These are phyloP conservation scores for Luffa aegyptiaca DNA, from an alignment of 306 rosid species.

Conservation along the genomic window DNA sequence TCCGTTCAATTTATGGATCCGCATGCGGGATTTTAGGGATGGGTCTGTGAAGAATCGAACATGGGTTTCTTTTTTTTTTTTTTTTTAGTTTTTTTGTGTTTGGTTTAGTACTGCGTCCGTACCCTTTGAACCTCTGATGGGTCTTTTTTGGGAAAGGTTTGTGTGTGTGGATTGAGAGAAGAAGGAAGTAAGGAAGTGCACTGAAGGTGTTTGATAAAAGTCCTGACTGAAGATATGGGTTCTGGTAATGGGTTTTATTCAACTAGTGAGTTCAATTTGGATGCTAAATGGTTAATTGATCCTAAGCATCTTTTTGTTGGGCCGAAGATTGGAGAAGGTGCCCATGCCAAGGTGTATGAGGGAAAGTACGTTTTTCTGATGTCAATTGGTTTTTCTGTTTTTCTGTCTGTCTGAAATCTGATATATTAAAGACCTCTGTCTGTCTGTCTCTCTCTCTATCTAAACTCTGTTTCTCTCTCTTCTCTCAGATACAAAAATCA, in stretches of 20 bases:
- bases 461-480: conserved; percentile 13
- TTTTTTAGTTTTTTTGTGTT: conserved; percentile 17
- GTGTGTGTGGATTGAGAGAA: neutral
- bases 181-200: neutral
- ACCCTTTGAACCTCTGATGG: neutral
- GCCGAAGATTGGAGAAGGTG: conserved; percentile 91
- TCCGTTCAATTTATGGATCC: conserved; percentile 28
- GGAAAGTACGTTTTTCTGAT: conserved; percentile 77
- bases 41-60: conserved; percentile 24
- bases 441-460: neutral
- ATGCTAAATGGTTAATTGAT: conserved; percentile 58
- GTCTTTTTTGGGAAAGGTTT: neutral
- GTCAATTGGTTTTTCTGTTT: neutral
- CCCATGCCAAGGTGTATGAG: conserved; percentile 86
- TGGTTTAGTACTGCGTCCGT: neutral
- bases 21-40: conserved; percentile 46
- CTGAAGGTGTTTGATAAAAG: conserved; percentile 7
- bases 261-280: conserved; percentile 5
- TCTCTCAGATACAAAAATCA: conserved; percentile 62
- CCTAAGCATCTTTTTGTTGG: conserved; percentile 87
- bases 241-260: conserved; percentile 75
- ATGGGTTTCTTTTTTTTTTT: conserved; percentile 19
- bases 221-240: conserved; percentile 43
- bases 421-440: neutral
- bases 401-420: neutral